A percentile compares a stretch with the other conserved stretches of the same genome.
Evolutionary conservation across 2,329 filamentous ascomycete genomes (phyloP).

Genomic region (Aspergillus floridensis): DNA sequence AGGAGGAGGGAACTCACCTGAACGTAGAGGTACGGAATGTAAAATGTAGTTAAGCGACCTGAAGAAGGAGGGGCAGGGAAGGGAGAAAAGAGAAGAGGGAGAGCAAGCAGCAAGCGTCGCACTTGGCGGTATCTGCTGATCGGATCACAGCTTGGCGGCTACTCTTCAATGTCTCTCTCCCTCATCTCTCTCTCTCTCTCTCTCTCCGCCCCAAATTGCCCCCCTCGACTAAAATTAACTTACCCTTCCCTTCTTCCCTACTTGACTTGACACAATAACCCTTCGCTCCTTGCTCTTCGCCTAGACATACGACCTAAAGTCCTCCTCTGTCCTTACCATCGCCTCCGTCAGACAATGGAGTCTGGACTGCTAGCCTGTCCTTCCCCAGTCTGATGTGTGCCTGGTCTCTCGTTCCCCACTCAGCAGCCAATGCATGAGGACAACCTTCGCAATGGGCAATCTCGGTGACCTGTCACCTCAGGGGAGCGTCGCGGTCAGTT

Average conservation of each 20-base stretch:
- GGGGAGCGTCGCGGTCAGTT: conserved; percentile 71
- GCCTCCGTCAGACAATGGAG: conserved; percentile 8
- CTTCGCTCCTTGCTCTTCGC: conserved; percentile 2
- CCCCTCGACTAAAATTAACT: background rate
- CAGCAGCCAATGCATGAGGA: conserved; percentile 35
- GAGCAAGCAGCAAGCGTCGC: conserved; percentile 5
- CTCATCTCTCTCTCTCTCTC: background rate
- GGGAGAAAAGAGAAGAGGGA: background rate
- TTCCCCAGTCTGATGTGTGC: conserved; percentile 15
- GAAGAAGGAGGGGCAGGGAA: background rate
- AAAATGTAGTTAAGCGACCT: background rate
- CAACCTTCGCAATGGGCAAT: conserved; percentile 59
- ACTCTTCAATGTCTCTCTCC: background rate
- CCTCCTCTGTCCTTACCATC: background rate
- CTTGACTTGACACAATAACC: conserved; percentile 9
- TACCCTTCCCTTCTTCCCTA: conserved; percentile 14
- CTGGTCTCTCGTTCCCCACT: conserved; percentile 10
- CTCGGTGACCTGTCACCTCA: conserved; percentile 73
- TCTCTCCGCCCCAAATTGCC: conserved; percentile 4
- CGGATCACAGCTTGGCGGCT: background rate
- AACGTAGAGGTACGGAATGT: conserved; percentile 1
- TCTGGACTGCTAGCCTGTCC: conserved; percentile 3
- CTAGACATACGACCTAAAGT: background rate
- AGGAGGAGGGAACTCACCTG: conserved; percentile 10
- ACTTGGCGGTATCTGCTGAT: conserved; percentile 5